Base-by-base conservation (phyloP, 352 stramenopile genomes). In the Phytophthora sansomeana region DNA sequence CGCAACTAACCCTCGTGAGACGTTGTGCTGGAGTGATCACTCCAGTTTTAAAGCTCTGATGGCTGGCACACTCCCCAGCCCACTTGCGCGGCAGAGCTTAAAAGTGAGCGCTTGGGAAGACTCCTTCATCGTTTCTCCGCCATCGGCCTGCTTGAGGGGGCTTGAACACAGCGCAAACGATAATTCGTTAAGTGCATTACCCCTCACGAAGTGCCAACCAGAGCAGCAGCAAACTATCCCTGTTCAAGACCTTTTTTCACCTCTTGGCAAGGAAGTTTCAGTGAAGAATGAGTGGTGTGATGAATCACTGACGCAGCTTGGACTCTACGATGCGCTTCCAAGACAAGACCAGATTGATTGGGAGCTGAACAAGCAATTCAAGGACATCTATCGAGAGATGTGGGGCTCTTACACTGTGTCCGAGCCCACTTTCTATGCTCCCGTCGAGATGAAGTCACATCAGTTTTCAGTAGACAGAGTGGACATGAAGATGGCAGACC, bases 251-350 rank as follows among this genome's bases (percentile, higher is more conserved):
- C 59, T 89, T 19, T 87, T 82, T 35, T 77, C 56, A 26, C 52
- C 60, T 44, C 59, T 73, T 3, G 59, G 54, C 19, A 68, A 24
- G 9, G 36, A 42, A 11, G 8, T 24, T 33, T 13, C 19, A 29
- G 48, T 36, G 33, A 61, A 67, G 53, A 70, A 46, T 38, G 75
- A 84, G 5, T 86, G 79, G 80, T 87, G 69, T 72, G 66, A 85
- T 35, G 80, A 78, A 1, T 83, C 79, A 3, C 52, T 90, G 5
- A 74, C 78, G 19, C 66, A 84, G 46, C 43, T 87, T 41, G 29
- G 73, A 10, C 51, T 83, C 28, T 64, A 71, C 35, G 77, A 83
- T 49, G 72, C 67, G 9, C 66, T 86, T 8, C 63, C 74, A 17
- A 58, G 17, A 6, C 63, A 75, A 30, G 67, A 85, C 43, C 75